These are phyloP conservation scores for Alternaria atra DNA, from an alignment of 2,329 filamentous ascomycete species.

Conservation along the genomic window DNA sequence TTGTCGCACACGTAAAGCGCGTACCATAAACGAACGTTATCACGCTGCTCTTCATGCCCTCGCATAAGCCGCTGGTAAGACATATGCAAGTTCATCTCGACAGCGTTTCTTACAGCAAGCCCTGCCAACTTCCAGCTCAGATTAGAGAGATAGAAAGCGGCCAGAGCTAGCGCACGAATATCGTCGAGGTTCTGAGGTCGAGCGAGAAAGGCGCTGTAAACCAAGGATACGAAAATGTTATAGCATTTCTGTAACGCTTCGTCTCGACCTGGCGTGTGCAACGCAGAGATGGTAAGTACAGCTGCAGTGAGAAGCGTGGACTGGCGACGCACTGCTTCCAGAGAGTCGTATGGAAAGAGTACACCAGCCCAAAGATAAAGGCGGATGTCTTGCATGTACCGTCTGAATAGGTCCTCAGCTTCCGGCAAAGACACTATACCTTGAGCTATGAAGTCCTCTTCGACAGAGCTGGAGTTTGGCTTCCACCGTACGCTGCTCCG, in stretches of 20 bases:
- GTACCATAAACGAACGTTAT: slow-evolving; percentile 53
- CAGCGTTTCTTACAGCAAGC: slow-evolving; percentile 51
- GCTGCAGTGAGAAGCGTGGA: slow-evolving; percentile 46
- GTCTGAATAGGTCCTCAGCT: slow-evolving; percentile 42
- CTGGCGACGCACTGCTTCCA: slow-evolving; percentile 40
- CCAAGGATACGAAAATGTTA: slow-evolving; percentile 43
- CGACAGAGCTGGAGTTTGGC: slow-evolving; percentile 34
- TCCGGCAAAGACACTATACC: slow-evolving; percentile 37
- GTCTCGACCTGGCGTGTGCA: slow-evolving; percentile 41
- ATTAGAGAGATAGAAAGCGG: slow-evolving; percentile 53
- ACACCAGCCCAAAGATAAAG: slow-evolving; percentile 47
- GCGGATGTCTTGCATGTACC: slow-evolving; percentile 43
- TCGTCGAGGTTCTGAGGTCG: slow-evolving; percentile 51
- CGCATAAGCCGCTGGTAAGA: slow-evolving; percentile 48
- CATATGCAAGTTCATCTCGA: slow-evolving; percentile 54
- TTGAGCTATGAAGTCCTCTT: slow-evolving; percentile 46
- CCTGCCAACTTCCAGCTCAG: slow-evolving; percentile 54
- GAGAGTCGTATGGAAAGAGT: slow-evolving; percentile 40
- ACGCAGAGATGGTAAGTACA: slow-evolving; percentile 41
- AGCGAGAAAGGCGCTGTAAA: slow-evolving; percentile 46
- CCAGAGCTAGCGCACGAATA: slow-evolving; percentile 51
- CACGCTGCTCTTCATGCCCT: slow-evolving; percentile 45
- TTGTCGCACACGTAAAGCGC: slow-evolving; percentile 53
- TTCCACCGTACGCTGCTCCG: slow-evolving; percentile 37
- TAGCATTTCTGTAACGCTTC: slow-evolving; percentile 45